Evolutionary conservation across 2,329 filamentous ascomycete genomes (phyloP).

Genomic region (Monilinia laxa): DNA sequence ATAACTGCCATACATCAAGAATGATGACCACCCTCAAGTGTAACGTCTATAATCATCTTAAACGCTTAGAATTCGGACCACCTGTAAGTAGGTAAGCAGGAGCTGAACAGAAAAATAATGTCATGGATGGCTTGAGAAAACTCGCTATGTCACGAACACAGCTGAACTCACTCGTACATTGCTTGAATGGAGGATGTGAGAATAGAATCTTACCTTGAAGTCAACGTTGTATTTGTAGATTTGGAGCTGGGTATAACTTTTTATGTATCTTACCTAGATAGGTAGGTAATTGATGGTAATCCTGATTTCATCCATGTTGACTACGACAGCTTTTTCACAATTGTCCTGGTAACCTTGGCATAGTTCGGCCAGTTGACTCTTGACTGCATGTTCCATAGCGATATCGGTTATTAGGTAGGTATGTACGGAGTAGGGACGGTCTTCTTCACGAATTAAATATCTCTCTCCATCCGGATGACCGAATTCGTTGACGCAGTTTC

Average conservation of each 20-base stretch:
- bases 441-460: not conserved
- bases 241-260: not conserved
- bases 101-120: not conserved
- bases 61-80: too few species aligned
- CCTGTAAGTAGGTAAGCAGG: not conserved
- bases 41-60: too few species aligned
- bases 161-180: not conserved
- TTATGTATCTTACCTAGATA: not conserved
- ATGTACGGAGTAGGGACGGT: slow-evolving; percentile 4
- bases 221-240: not conserved
- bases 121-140: too few species aligned
- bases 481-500: not conserved
- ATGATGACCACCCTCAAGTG: too few species aligned
- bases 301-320: not conserved
- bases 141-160: not conserved
- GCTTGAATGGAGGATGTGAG: not conserved
- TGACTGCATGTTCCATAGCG: too few species aligned
- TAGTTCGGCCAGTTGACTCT: not conserved
- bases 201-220: too few species aligned
- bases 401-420: not conserved
- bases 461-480: slow-evolving; percentile 7
- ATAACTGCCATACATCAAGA: too few species aligned
- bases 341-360: not conserved
- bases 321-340: not conserved
- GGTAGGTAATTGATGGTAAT: not conserved